Base-by-base conservation (phyloP, 1,284 basidiomycete genomes). In the Fomitopsis betulina region DNA sequence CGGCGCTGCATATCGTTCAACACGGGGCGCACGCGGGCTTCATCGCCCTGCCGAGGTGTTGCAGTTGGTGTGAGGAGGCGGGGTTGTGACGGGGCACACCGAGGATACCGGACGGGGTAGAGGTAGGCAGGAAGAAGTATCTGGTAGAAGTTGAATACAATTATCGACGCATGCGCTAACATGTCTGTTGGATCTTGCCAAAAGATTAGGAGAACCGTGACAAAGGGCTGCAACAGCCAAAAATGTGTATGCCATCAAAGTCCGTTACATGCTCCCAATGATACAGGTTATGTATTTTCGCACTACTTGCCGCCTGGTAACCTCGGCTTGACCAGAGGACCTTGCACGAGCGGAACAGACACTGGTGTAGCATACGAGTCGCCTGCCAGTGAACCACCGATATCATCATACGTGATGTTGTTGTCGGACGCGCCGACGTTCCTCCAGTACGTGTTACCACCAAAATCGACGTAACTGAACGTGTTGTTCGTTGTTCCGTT, bases 401-500 rank as follows among this genome's bases (percentile, higher is more conserved):
- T 74, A 53, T 75, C 68, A 64, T 91, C 84, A 30, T 81, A 74
- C 8, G 81, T 82, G 65, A 91, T 87, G 63, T 77, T 78, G 66
- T 86, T 81, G 63, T 80, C 74, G 8, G 78, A 79, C 2, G 86
- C 84, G 59, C 82, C 76, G 56, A 92, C 87, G 32, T 75, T 66
- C 56, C 88, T 76, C 54, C 73, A 70, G 69, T 80, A 91, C 0
- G 86, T 87, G 70, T 90, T 86, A 49, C 84, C 85, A 9, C 70
- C 69, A 23, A 67, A 62, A 67, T 91, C 87, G 10, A 68, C 62
- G 65, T 91, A 92, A 47, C 68, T 72, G 70, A 91, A 84, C 9
- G 79, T 80, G 69, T 91, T 90, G 69, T 80, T 82, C 69, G 76
- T 89, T 2, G 85, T 87, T 40, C 87, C 88, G 60, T 87, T 88